A percentile compares a stretch with the other conserved stretches of the same genome.
These are phyloP conservation scores for Trichomonas tenax DNA, from an alignment of 208 protist genomes.

Conservation along the genomic window DNA sequence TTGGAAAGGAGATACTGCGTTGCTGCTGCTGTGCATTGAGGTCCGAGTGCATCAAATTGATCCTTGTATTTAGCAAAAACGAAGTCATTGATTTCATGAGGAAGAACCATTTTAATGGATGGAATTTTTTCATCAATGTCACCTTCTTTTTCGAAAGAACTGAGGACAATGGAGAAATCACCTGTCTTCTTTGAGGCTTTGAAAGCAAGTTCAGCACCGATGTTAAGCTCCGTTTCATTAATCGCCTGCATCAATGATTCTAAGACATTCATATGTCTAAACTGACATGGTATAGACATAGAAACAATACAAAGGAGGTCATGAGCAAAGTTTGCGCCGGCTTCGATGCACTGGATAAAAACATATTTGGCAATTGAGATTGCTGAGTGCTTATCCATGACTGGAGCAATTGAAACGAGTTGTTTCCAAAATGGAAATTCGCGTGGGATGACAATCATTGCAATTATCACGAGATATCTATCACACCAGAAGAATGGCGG, in stretches of 20 bases:
- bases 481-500: not conserved
- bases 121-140: not conserved
- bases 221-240: not conserved
- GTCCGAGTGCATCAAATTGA: not conserved
- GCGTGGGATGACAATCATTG: not conserved
- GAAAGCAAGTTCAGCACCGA: not conserved
- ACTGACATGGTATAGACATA: not conserved
- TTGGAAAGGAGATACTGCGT: not conserved
- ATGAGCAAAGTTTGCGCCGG: not conserved
- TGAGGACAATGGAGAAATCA: not conserved
- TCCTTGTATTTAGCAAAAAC: not conserved
- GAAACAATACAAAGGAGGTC: not conserved
- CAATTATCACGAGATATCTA: not conserved
- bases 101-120: not conserved
- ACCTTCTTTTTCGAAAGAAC: not conserved
- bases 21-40: not conserved
- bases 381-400: not conserved
- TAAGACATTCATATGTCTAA: not conserved
- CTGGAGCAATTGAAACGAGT: not conserved
- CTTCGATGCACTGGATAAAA: not conserved
- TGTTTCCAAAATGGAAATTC: not conserved
- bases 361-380: not conserved
- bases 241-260: not conserved
- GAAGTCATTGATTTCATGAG: not conserved
- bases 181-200: not conserved